Base-by-base conservation (phyloP, 805 yeast genomes). In the Metschnikowia lochheadii region DNA sequence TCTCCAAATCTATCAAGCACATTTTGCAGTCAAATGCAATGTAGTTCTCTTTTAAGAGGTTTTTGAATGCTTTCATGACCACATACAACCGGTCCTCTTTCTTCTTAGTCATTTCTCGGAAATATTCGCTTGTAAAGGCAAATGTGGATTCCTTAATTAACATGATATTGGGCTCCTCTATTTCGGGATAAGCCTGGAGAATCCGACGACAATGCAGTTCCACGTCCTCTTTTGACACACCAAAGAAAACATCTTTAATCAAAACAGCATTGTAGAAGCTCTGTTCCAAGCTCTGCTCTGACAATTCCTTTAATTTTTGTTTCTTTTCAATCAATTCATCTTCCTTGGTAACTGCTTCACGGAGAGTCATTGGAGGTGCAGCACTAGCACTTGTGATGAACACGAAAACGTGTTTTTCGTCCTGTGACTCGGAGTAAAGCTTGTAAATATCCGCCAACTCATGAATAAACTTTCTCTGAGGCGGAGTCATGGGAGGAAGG, bases 341-440 rank as follows among this genome's bases (percentile, higher is more conserved):
- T 42, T 56, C 53, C 15, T 48, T 44, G 15, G 50, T 54, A 14
- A 75, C 59, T 0, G 79, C 78, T 46, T 78, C 78, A 29, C 68
- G 68, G n/a, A 85, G 65, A 1, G 76, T 69, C 40, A 75, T 57
- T 10, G 62, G 57, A 0, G 89, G 88, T 2, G 70, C 50, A 8
- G 54, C 59, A 0, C 73, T 62, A 6, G 58, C 48, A n/a, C 59
- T 53, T 1, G 74, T 68, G 6, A 70, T 58, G 32, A 67, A 72
- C n/a, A 89, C 74, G 55, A 79, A 83, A 0, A 89, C 92, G 10
- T 85, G 96, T 56, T 89, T 96, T 2, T 79, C 80, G 64, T 88
- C 96, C 54, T 87, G 94, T 1, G 91, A 80, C 59, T 87, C 90
- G 0, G 85, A 73, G 57, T 79, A 82, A 11, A 89, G 59, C 11